Evolutionary conservation across 495 filamentous ascomycete species (phyloP).

Genomic region (Filosporella fistucella): DNA sequence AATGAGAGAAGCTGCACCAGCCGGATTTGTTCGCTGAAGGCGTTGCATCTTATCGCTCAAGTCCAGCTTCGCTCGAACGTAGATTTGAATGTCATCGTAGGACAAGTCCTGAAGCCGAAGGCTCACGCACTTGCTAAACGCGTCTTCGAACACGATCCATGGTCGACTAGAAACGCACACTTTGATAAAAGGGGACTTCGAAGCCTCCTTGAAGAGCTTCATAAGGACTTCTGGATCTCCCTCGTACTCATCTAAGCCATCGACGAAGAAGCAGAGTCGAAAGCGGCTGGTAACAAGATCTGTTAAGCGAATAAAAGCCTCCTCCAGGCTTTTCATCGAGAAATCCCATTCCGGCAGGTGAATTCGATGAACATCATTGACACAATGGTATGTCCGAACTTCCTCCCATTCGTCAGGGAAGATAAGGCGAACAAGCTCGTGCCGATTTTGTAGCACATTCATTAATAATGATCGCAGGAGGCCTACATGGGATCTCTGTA

Average conservation of each 20-base stretch:
- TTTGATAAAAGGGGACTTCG: slow-evolving; percentile 17
- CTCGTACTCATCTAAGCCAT: slow-evolving; percentile 31
- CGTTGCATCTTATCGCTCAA: not conserved
- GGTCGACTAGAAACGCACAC: slow-evolving; percentile 31
- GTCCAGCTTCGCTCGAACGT: not conserved
- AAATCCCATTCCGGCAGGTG: not conserved
- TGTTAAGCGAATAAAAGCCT: not conserved
- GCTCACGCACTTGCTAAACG: not conserved
- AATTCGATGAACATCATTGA: not conserved
- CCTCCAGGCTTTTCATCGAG: not conserved
- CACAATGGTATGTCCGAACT: not conserved
- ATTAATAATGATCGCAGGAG: slow-evolving; percentile 2
- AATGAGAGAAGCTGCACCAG: not conserved
- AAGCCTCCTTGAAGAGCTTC: slow-evolving; percentile 13
- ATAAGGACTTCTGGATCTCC: slow-evolving; percentile 21
- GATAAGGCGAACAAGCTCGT: not conserved
- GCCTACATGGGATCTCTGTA: slow-evolving; percentile 1
- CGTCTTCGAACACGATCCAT: slow-evolving; percentile 23
- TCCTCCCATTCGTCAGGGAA: not conserved
- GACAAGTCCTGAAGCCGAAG: slow-evolving; percentile 10
- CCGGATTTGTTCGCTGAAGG: not conserved
- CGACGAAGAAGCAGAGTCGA: slow-evolving; percentile 26
- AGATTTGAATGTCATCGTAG: not conserved
- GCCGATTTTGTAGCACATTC: not conserved
- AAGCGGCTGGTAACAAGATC: not conserved